phyloP scores from a whole-genome alignment of 768 basidiomycete genomes.

The Ramaria rubella region DNA sequence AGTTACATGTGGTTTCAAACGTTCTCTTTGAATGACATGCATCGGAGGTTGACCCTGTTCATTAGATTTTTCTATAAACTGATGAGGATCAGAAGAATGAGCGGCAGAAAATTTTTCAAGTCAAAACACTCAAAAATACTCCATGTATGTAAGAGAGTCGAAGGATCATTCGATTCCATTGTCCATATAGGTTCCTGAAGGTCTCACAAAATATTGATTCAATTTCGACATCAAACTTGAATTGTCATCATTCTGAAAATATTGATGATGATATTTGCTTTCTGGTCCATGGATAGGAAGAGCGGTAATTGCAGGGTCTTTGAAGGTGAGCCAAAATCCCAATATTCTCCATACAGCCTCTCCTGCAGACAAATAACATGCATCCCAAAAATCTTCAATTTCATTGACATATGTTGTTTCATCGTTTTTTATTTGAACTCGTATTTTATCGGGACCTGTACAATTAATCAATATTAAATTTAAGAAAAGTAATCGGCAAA shows the following conservation, averaged over 20 bases:
- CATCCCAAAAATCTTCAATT: slow-evolving; percentile 32
- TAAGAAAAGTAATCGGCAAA: slow-evolving; percentile 3
- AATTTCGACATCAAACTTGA: slow-evolving; percentile 13
- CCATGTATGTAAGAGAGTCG: slow-evolving; percentile 12
- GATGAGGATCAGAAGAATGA: not conserved
- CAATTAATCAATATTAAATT: not conserved
- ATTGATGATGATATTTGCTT: slow-evolving; percentile 19
- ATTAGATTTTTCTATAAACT: slow-evolving; percentile 11
- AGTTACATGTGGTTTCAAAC: slow-evolving; percentile 14
- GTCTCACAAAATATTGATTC: slow-evolving; percentile 18
- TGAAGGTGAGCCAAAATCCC: slow-evolving; percentile 28
- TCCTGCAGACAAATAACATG: slow-evolving; percentile 27
- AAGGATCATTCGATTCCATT: slow-evolving; percentile 5
- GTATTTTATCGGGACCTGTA: slow-evolving; percentile 16
- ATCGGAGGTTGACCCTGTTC: slow-evolving; percentile 1
- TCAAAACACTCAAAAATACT: slow-evolving; percentile 18
- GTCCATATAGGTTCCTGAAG: slow-evolving; percentile 6
- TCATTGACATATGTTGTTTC: no score
- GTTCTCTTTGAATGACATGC: slow-evolving; percentile 16
- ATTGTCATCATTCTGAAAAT: slow-evolving; percentile 8
- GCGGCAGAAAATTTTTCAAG: slow-evolving; percentile 6
- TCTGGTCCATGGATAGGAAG: slow-evolving; percentile 29
- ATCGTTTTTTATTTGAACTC: no score
- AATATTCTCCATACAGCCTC: slow-evolving; percentile 34
- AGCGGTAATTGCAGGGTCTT: slow-evolving; percentile 28